Conservation (phyloP, 1,139 yeast genomes). For the Maudiozyma humilis region DNA sequence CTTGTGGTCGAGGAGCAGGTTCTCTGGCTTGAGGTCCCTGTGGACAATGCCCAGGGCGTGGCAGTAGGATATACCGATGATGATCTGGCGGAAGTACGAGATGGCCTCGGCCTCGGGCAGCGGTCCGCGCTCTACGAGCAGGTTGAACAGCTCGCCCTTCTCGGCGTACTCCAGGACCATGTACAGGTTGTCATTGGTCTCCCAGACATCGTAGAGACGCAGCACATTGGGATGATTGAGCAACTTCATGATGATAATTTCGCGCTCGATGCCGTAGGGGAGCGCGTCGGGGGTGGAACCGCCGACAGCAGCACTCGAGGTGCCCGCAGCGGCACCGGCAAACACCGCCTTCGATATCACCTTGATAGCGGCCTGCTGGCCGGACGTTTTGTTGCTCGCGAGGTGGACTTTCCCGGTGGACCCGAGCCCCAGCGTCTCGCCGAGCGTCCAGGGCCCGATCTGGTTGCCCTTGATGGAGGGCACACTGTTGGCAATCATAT, state of each 20-base stretch:
- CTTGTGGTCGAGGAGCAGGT: slow-evolving; percentile 75
- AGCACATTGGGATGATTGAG: slow-evolving; percentile 88
- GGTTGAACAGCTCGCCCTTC: slow-evolving; percentile 93
- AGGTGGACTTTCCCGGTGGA: slow-evolving; percentile 89
- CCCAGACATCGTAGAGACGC: slow-evolving; percentile 98
- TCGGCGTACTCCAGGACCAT: slow-evolving; percentile 91
- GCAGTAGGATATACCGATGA: slow-evolving; percentile 85
- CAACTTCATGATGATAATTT: slow-evolving; percentile 84
- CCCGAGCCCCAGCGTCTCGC: slow-evolving; percentile 90
- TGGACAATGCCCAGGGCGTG: slow-evolving; percentile 93
- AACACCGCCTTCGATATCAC: slow-evolving; percentile 83
- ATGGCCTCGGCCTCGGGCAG: slow-evolving; percentile 86
- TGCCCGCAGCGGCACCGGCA: slow-evolving; percentile 15
- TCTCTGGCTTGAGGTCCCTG: slow-evolving; percentile 93
- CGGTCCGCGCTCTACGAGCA: slow-evolving; percentile 79
- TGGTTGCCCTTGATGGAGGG: slow-evolving; percentile 30
- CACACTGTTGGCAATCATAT: slow-evolving; percentile 16
- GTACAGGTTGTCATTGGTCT: slow-evolving; percentile 85
- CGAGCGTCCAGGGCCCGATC: slow-evolving; percentile 96
- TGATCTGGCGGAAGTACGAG: slow-evolving; percentile 82
- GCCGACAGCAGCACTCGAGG: slow-evolving; percentile 24
- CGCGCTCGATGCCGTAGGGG: slow-evolving; percentile 93
- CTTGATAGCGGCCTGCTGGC: slow-evolving; percentile 91
- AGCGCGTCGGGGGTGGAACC: slow-evolving; percentile 45
- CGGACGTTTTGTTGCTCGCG: slow-evolving; percentile 78